Percentiles rank a stretch among this genome's conserved stretches.
Evolutionary conservation across 352 stramenopile genomes (phyloP).

Genomic region (Globisporangium spiculum): DNA sequence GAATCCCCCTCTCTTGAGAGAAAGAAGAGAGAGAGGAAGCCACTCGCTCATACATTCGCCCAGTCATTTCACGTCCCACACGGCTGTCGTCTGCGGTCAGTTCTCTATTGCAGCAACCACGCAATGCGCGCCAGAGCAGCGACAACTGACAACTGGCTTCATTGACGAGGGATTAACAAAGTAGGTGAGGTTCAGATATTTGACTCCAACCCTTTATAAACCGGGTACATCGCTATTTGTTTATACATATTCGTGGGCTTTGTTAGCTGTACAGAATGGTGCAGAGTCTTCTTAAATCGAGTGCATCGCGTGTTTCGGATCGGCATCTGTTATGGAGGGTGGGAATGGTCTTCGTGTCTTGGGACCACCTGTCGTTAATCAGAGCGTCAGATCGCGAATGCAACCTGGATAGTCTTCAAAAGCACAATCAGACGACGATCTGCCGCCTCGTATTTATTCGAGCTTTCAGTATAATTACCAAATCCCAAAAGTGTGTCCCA

Average conservation of each 20-base stretch:
- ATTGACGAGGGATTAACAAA: not conserved
- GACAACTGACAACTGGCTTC: conserved; percentile 2
- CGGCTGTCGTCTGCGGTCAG: not conserved
- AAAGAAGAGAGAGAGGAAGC: not conserved
- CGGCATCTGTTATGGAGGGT: not conserved
- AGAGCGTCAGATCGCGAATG: not conserved
- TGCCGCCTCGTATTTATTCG: too few relatives aligned
- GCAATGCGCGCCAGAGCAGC: not conserved
- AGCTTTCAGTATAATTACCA: too few relatives aligned
- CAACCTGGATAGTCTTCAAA: not conserved
- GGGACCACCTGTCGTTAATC: conserved; percentile 6
- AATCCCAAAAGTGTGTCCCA: too few relatives aligned
- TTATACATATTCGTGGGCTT: too few relatives aligned
- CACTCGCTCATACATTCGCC: not conserved
- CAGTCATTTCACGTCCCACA: not conserved
- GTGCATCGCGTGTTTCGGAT: not conserved
- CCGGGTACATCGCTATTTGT: too few relatives aligned
- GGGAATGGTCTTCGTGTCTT: not conserved
- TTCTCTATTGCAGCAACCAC: conserved; percentile 1
- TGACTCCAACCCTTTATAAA: not conserved
- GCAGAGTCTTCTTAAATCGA: not conserved
- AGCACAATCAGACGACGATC: too few relatives aligned
- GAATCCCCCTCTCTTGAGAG: not conserved
- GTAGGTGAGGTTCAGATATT: not conserved
- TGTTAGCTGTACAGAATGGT: too few relatives aligned